Evolutionary conservation across 139 green algal genomes (phyloP).

Genomic region (Yamagishiella unicocca): DNA sequence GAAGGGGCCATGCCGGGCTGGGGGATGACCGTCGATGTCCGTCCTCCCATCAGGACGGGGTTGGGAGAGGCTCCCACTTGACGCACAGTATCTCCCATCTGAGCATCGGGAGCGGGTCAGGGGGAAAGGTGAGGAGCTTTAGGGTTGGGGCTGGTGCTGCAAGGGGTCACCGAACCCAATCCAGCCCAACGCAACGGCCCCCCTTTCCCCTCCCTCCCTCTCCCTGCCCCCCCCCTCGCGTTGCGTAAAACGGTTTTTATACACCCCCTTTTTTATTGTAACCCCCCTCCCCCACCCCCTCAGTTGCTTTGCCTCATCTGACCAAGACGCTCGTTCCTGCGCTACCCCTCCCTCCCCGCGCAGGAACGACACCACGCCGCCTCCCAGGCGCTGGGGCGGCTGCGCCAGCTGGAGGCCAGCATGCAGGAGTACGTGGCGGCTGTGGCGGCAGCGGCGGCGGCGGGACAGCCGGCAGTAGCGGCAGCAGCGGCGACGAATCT

Average conservation of each 20-base stretch:
- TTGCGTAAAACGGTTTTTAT: too few species aligned
- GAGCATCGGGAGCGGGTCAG: too few species aligned
- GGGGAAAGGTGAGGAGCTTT: too few species aligned
- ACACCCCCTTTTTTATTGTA: too few species aligned
- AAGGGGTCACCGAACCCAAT: not conserved
- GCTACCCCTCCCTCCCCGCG: not conserved
- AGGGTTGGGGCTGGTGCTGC: not conserved
- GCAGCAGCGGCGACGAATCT: not conserved
- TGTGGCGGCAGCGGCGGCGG: not conserved
- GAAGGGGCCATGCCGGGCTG: too few species aligned
- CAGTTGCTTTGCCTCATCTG: not conserved
- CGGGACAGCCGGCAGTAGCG: not conserved
- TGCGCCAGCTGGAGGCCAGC: slow-evolving; percentile 1
- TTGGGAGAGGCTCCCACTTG: too few species aligned
- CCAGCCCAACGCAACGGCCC: too few species aligned
- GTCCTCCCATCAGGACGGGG: not conserved
- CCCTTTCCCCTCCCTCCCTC: not conserved
- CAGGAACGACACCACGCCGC: not conserved
- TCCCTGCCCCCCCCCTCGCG: not conserved
- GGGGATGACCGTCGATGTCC: too few species aligned
- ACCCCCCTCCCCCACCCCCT: too few species aligned
- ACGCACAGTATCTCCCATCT: too few species aligned
- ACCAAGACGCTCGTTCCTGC: not conserved
- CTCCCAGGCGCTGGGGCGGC: not conserved
- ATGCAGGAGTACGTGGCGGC: not conserved